A percentile compares a stretch with the other conserved stretches of the same genome.
Conservation (phyloP, 2,329 filamentous ascomycete genomes). For the Monosporascus sp. region DNA sequence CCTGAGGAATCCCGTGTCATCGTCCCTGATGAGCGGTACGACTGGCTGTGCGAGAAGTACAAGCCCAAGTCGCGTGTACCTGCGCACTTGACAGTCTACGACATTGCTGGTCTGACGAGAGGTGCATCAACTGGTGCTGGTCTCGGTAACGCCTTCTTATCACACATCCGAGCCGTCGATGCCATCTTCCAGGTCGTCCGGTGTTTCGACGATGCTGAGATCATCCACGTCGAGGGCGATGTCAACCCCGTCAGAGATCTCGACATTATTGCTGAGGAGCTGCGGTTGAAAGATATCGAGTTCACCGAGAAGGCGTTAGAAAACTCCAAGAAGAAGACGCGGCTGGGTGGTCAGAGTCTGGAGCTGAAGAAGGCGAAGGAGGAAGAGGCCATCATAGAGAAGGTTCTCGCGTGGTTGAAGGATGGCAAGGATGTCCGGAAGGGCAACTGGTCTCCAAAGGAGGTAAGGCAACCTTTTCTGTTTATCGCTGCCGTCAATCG, state of each 20-base stretch:
- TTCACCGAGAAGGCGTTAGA: constrained; percentile 96
- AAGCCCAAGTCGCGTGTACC: constrained; percentile 97
- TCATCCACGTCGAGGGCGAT: constrained; percentile 98
- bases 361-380: constrained; percentile 98
- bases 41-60: constrained; percentile 95
- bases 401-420: constrained; percentile 76
- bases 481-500: constrained; percentile 5
- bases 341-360: constrained; percentile 86
- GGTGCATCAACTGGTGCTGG: constrained; percentile 96
- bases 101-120: constrained; percentile 93
- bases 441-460: constrained; percentile 83
- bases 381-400: constrained; percentile 89
- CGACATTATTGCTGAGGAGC: constrained; percentile 93
- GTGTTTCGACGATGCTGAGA: constrained; percentile 98
- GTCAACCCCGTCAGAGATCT: constrained; percentile 92
- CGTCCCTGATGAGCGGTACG: constrained; percentile 91
- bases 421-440: constrained; percentile 92
- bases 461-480: constrained; percentile 60
- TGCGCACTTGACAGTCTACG: constrained; percentile 95
- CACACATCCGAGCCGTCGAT: constrained; percentile 96
- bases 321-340: constrained; percentile 86
- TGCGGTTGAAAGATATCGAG: constrained; percentile 97
- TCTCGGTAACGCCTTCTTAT: constrained; percentile 96
- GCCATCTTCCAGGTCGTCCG: constrained; percentile 96
- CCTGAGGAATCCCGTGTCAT: constrained; percentile 97